A percentile compares a stretch with the other conserved stretches of the same genome.
phyloP scores from a whole-genome alignment of 306 rosid genomes.

The Corylus avellana region DNA sequence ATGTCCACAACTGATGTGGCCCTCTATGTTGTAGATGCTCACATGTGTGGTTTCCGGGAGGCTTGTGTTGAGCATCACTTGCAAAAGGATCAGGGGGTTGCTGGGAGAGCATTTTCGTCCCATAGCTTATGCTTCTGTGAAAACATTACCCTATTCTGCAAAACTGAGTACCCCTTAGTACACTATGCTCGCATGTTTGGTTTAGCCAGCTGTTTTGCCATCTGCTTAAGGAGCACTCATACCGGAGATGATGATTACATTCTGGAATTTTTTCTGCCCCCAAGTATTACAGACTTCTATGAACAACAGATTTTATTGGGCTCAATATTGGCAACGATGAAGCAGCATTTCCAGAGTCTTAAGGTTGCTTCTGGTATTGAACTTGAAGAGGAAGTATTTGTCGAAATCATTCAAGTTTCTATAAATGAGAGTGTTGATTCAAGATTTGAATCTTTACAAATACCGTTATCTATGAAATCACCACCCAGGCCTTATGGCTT shows the following conservation, averaged over 20 bases:
- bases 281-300: conserved; percentile 36
- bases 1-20: conserved; percentile 87
- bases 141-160: conserved; percentile 74
- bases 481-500: conserved; percentile 39
- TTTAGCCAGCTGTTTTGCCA: conserved; percentile 65
- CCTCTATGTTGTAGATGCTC: conserved; percentile 71
- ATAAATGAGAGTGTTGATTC: conserved; percentile 41
- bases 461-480: conserved; percentile 33
- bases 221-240: conserved; percentile 70
- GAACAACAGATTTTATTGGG: conserved; percentile 64
- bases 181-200: conserved; percentile 87
- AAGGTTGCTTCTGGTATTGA: conserved; percentile 71
- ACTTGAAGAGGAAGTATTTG: conserved; percentile 45
- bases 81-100: conserved; percentile 90
- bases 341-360: conserved; percentile 70
- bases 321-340: conserved; percentile 68
- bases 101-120: conserved; percentile 78
- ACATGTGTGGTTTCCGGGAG: conserved; percentile 79
- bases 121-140: conserved; percentile 64
- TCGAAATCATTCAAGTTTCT: conserved; percentile 66
- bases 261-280: conserved; percentile 80
- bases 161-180: conserved; percentile 77
- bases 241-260: conserved; percentile 82
- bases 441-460: conserved; percentile 50
- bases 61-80: conserved; percentile 93